Conservation (phyloP, 139 green algal genomes). For the Chlamydomonas applanata region DNA sequence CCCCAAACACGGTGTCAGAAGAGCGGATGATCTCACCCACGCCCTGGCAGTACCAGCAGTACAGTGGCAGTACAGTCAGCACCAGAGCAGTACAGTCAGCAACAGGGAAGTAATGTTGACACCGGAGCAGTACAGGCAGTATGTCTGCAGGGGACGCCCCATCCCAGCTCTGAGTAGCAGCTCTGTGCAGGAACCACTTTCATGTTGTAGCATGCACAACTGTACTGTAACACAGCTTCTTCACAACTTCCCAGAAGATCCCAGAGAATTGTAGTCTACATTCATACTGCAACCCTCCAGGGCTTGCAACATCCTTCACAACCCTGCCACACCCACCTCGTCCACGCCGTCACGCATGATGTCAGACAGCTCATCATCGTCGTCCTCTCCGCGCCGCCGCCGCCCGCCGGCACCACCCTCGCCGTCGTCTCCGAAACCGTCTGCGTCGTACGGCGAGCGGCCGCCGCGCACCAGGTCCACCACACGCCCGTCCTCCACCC, state of each 20-base stretch:
- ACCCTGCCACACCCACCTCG: slow-evolving; percentile 9
- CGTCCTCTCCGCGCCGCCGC: background rate
- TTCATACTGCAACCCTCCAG: too few species aligned
- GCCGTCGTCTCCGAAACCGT: background rate
- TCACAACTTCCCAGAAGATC: too few species aligned
- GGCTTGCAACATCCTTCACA: too few species aligned
- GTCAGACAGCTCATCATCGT: slow-evolving; percentile 14
- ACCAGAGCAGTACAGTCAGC: too few species aligned
- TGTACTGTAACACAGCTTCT: too few species aligned
- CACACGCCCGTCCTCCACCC: background rate
- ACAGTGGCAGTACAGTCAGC: background rate
- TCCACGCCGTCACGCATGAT: slow-evolving; percentile 21
- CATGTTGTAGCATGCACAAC: too few species aligned
- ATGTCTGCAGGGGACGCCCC: too few species aligned
- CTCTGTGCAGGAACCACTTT: too few species aligned
- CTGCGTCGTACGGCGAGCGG: background rate
- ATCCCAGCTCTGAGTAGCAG: too few species aligned
- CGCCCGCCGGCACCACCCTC: background rate
- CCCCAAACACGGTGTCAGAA: slow-evolving; percentile 17
- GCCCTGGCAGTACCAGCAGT: slow-evolving; percentile 9
- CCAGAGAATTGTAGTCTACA: too few species aligned
- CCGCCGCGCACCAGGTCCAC: slow-evolving; percentile 4
- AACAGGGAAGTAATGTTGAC: too few species aligned
- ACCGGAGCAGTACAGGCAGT: too few species aligned
- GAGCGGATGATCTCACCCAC: slow-evolving; percentile 20